These are phyloP conservation scores for Barnettozyma populi DNA, from an alignment of 805 yeast species.

Conservation along the genomic window DNA sequence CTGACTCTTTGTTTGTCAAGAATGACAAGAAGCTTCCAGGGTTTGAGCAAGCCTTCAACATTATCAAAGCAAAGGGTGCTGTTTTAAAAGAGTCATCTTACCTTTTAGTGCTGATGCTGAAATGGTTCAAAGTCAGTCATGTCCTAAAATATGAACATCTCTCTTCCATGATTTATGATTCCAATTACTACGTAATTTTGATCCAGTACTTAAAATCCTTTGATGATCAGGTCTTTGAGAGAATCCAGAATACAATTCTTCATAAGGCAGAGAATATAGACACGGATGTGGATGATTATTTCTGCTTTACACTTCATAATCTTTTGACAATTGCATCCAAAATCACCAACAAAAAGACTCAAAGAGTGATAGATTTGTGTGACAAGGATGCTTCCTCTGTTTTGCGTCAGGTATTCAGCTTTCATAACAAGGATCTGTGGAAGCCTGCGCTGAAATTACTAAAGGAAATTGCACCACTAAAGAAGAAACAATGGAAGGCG, in stretches of 20 bases:
- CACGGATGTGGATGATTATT: conserved; percentile 27
- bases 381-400: conserved; percentile 60
- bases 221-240: conserved; percentile 24
- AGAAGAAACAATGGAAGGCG: conserved; percentile 91
- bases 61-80: conserved; percentile 55
- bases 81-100: conserved; percentile 54
- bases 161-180: conserved; percentile 67
- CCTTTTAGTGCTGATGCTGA: conserved; percentile 45
- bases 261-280: conserved; percentile 18
- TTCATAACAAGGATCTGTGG: conserved; percentile 60
- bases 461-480: conserved; percentile 80
- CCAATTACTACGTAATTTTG: conserved; percentile 39
- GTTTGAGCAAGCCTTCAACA: conserved; percentile 38
- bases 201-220: conserved; percentile 16
- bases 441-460: conserved; percentile 67
- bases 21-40: not conserved
- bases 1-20: conserved; percentile 6
- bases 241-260: conserved; percentile 25
- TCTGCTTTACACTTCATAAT: conserved; percentile 44
- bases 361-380: conserved; percentile 59
- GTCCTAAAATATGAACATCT: conserved; percentile 74
- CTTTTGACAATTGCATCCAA: conserved; percentile 51
- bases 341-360: conserved; percentile 62
- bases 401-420: conserved; percentile 49
- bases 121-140: conserved; percentile 80